phyloP scores from a whole-genome alignment of 345 rosid species.

The Punica granatum region DNA sequence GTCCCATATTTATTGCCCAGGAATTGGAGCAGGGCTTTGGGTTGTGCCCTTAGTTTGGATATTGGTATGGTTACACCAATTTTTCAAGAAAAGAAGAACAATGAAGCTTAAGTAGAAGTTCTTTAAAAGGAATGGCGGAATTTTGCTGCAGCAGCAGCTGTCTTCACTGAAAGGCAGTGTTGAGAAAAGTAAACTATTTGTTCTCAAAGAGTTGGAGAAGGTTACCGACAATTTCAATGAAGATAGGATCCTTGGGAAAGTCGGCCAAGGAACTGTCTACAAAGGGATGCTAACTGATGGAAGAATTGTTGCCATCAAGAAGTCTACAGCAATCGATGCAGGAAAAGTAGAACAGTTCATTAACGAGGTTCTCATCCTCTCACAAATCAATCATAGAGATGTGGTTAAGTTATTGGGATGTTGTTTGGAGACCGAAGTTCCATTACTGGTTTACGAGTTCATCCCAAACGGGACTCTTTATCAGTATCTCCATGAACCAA shows the following conservation, averaged over 20 bases:
- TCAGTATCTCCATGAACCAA: slow-evolving; percentile 5
- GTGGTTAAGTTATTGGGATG: slow-evolving; percentile 15
- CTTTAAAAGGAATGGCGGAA: slow-evolving; percentile 9
- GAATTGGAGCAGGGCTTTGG: slow-evolving; percentile 5
- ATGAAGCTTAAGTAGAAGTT: slow-evolving; percentile 8
- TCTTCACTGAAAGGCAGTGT: not conserved
- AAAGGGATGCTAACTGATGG: slow-evolving; percentile 17
- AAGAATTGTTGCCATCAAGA: slow-evolving; percentile 7
- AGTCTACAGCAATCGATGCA: not conserved
- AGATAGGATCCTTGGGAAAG: slow-evolving; percentile 6
- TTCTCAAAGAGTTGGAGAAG: not conserved
- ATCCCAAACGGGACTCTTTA: slow-evolving; percentile 13
- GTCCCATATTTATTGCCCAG: too few relatives aligned
- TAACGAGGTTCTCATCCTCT: slow-evolving; percentile 15
- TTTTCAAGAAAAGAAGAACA: not conserved
- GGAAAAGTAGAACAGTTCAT: slow-evolving; percentile 5
- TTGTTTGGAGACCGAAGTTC: slow-evolving; percentile 9
- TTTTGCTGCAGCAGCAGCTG: not conserved
- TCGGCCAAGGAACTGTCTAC: slow-evolving; percentile 8
- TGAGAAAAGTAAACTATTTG: slow-evolving; percentile 2
- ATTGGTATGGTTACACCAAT: not conserved
- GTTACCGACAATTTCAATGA: slow-evolving; percentile 4
- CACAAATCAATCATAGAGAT: slow-evolving; percentile 12
- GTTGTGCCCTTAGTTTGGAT: not conserved
- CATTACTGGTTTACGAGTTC: slow-evolving; percentile 9